Evolutionary conservation across 169 alveolate species (phyloP).

Genomic region (Eimeria tenella): DNA sequence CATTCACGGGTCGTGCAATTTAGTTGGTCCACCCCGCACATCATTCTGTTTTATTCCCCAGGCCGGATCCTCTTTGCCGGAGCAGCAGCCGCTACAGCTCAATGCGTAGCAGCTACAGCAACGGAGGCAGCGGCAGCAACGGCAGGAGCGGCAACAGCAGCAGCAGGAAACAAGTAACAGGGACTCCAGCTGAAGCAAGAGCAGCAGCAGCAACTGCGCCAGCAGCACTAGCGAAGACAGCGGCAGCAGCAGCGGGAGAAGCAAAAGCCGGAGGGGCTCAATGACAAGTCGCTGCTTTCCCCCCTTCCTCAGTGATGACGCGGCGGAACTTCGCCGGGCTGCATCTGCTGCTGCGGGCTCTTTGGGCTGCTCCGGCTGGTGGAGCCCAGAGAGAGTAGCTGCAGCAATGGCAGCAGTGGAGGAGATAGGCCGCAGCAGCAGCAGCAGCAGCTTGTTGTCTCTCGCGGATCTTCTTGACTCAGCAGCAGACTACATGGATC

Average conservation of each 20-base stretch:
- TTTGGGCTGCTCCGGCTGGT: slow-evolving; percentile 46
- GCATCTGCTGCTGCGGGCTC: slow-evolving; percentile 25
- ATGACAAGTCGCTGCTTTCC: slow-evolving; percentile 31
- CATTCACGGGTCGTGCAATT: too few species aligned
- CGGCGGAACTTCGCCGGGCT: not conserved
- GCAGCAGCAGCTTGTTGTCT: slow-evolving; percentile 28
- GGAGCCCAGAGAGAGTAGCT: not conserved
- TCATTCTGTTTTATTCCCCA: too few species aligned
- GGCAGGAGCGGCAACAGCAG: not conserved
- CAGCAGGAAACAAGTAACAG: not conserved
- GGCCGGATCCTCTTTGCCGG: not conserved
- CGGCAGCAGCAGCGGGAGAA: not conserved
- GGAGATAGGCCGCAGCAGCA: slow-evolving; percentile 7
- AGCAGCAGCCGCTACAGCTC: not conserved
- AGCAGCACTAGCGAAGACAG: not conserved
- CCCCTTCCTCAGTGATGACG: slow-evolving; percentile 7
- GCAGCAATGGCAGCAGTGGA: slow-evolving; percentile 13
- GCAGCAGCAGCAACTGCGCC: not conserved
- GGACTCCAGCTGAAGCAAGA: not conserved
- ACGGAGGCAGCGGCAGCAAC: not conserved
- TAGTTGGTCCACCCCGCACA: too few species aligned
- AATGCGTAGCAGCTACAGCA: not conserved
- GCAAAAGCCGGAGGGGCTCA: not conserved
- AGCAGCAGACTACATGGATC: slow-evolving; percentile 41
- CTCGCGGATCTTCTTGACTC: slow-evolving; percentile 24